These are phyloP conservation scores for Vicia faba DNA, from an alignment of 306 rosid genomes.

Conservation along the genomic window DNA sequence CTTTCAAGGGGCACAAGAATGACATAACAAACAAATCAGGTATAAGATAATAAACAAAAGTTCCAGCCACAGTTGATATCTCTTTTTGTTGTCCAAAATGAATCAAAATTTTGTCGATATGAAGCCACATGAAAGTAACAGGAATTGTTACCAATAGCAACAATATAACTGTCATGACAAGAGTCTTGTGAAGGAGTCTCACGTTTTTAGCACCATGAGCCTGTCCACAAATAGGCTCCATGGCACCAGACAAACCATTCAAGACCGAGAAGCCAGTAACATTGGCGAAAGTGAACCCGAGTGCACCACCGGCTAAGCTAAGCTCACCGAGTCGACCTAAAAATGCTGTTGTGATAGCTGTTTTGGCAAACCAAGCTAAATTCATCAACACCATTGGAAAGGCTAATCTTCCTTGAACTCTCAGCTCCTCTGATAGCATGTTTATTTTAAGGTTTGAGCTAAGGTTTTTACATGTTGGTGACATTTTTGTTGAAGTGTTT, in stretches of 20 bases:
- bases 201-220: slow-evolving; percentile 81
- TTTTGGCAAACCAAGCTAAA: slow-evolving; percentile 77
- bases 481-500: slow-evolving; percentile 40
- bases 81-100: slow-evolving; percentile 72
- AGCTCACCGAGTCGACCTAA: slow-evolving; percentile 79
- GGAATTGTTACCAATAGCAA: slow-evolving; percentile 62
- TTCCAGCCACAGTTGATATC: slow-evolving; percentile 56
- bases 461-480: slow-evolving; percentile 42
- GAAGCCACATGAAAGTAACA: slow-evolving; percentile 78
- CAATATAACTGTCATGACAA: slow-evolving; percentile 64
- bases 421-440: slow-evolving; percentile 68
- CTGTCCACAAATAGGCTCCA: slow-evolving; percentile 97
- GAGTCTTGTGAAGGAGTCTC: slow-evolving; percentile 81
- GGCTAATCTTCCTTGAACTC: slow-evolving; percentile 54
- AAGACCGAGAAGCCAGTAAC: slow-evolving; percentile 89
- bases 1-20: slow-evolving; percentile 71
- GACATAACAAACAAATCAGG: slow-evolving; percentile 73
- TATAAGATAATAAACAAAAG: slow-evolving; percentile 59
- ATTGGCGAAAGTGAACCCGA: slow-evolving; percentile 87
- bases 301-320: slow-evolving; percentile 72
- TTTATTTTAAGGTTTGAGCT: slow-evolving; percentile 29
- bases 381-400: slow-evolving; percentile 81
- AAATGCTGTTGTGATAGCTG: slow-evolving; percentile 78
- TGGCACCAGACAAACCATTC: slow-evolving; percentile 78
- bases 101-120: slow-evolving; percentile 69